A percentile compares a stretch with the other conserved stretches of the same genome.
phyloP scores from a whole-genome alignment of 2,329 filamentous ascomycete genomes.

The Venturia carpophila region DNA sequence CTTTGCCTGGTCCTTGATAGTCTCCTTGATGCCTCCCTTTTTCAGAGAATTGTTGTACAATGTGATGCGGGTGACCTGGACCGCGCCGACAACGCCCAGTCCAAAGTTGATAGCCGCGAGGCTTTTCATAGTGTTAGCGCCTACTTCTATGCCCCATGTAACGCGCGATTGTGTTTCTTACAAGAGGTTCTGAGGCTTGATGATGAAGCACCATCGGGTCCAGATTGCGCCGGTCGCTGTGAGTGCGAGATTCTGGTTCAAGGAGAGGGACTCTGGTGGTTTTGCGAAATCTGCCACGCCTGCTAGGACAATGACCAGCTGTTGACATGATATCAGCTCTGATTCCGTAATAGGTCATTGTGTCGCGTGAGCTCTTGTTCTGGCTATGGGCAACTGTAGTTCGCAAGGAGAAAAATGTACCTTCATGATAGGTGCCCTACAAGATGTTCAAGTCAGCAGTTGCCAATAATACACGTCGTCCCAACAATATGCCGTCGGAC shows the following conservation, averaged over 20 bases:
- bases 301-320: conserved; percentile 90
- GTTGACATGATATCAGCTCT: conserved; percentile 20
- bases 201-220: conserved; percentile 98
- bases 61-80: conserved; percentile 73
- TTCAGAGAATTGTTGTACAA: conserved; percentile 57
- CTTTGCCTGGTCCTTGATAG: conserved; percentile 35
- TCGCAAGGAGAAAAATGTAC: conserved; percentile 32
- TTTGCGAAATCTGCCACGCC: conserved; percentile 87
- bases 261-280: conserved; percentile 83
- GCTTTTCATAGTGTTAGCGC: conserved; percentile 35
- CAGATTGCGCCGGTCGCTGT: conserved; percentile 91
- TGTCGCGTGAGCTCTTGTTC: neutral
- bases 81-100: conserved; percentile 76
- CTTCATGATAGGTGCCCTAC: conserved; percentile 90
- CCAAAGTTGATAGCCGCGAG: conserved; percentile 98
- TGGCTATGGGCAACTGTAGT: neutral
- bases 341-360: neutral
- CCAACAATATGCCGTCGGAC: neutral
- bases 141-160: neutral
- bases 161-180: conserved; percentile 37
- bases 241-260: conserved; percentile 85
- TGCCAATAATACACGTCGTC: neutral
- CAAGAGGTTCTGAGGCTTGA: conserved; percentile 88
- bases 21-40: conserved; percentile 34
- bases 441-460: conserved; percentile 17